Evolutionary conservation across 192 early-diverging fungal species (phyloP), one percentile per base, ranked within the genome.

Genomic region (Radiomyces spectabilis): DNA sequence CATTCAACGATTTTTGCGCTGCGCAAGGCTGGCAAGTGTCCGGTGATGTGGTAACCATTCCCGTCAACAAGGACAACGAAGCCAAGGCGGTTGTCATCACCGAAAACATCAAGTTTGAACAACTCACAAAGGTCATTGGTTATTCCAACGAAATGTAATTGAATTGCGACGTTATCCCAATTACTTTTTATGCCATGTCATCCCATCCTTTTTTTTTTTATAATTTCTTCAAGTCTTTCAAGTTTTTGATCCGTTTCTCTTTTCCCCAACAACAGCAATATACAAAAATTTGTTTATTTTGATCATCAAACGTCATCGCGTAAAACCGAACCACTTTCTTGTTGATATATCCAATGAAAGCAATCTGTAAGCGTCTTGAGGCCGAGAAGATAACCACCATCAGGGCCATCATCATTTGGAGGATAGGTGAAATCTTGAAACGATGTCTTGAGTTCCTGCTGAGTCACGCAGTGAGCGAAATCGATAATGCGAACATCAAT

Each of bases 401-500:
- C 91, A 3, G 88, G 83, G 16, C 70, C 59, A 12, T 59, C 55
- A n/a, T 70, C 61, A 51, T 65, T 60, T 0, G 78, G 76, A 4
- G 79, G 74, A 53, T 74, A 78, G 1, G 32, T 59, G 39, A 63
- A 57, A 6, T 52, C 19, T n/a, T 54, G 13, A 1, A 41, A 34
- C 16, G 53, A 38, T 18, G 34, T 30, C 6, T 49, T 59, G 29
- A 53, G 53, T 33, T 74, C 68, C 4, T 68, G 71, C 9, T 74
- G 73, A 2, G 83, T 81, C 0, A 91, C 83, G 57, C 90, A 93
- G 49, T 97, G 85, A 5, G 92, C 92, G 71, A 99, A 99, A 66
- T 99, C 96, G 58, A 99, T 99, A 64, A 97, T 92, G 32, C 85
- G 83, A 22, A 99, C 66, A 53, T 94, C 86, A 9, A 89, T 88